Conservation (phyloP, 2,329 filamentous ascomycete species). For the Decorospora gaudefroyi region DNA sequence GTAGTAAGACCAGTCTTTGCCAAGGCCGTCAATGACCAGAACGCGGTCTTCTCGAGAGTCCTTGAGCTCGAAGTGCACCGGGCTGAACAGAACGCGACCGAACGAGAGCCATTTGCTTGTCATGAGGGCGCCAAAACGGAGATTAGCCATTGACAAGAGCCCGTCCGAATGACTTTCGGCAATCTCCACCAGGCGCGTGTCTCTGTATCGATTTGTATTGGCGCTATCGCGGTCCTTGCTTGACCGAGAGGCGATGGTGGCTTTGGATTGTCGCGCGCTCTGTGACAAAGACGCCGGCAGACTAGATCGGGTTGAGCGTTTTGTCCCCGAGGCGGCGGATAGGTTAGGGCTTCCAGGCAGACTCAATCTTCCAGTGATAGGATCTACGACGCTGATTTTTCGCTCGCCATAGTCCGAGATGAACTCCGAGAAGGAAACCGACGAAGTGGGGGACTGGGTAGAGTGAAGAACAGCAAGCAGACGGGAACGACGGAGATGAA, state of each 20-base stretch:
- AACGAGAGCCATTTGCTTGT: constrained; percentile 89
- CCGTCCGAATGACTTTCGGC: constrained; percentile 48
- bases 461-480: constrained; percentile 58
- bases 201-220: constrained; percentile 51
- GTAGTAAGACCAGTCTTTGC: constrained; percentile 90
- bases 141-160: constrained; percentile 66
- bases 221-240: constrained; percentile 44
- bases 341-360: constrained; percentile 41
- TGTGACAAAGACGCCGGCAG: constrained; percentile 38
- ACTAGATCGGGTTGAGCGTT: constrained; percentile 44
- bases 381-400: constrained; percentile 45
- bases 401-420: constrained; percentile 57
- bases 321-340: constrained; percentile 35
- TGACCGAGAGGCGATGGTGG: constrained; percentile 36
- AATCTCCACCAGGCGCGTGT: constrained; percentile 60
- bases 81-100: constrained; percentile 80
- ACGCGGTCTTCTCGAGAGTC: constrained; percentile 65
- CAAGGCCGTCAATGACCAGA: constrained; percentile 79
- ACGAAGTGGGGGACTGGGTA: constrained; percentile 56
- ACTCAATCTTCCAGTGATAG: constrained; percentile 46
- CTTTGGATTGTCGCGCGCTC: constrained; percentile 42
- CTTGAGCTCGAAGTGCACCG: constrained; percentile 71
- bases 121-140: constrained; percentile 79
- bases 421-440: constrained; percentile 59
- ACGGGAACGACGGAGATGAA: constrained; percentile 55